Conservation (phyloP, 176 grass and related monocot species). For the Oryza longistaminata region DNA sequence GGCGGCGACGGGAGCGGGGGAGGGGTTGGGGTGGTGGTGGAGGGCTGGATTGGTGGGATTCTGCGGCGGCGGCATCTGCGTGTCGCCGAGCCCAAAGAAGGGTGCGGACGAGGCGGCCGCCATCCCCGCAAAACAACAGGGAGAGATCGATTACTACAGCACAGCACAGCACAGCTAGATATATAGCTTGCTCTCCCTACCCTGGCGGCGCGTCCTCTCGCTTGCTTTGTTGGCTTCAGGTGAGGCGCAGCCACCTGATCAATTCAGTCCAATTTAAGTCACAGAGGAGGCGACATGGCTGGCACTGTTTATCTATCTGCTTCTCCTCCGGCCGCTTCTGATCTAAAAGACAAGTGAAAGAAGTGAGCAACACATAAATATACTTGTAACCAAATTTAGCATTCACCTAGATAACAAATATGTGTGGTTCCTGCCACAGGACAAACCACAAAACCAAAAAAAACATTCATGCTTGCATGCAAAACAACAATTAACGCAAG, state of each 20-base stretch:
- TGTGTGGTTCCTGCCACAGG: conserved; percentile 15
- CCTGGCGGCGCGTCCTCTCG: background rate
- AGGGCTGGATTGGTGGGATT: background rate
- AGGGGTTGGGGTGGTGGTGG: conserved; percentile 8
- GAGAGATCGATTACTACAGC: background rate
- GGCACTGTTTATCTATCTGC: conserved; percentile 16
- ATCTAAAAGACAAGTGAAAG: conserved; percentile 47
- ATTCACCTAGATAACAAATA: background rate
- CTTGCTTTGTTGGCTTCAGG: conserved; percentile 35
- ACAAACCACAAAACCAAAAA: conserved; percentile 19
- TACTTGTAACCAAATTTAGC: conserved; percentile 25
- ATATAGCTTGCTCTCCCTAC: background rate
- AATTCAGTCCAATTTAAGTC: conserved; percentile 15
- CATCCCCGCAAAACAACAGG: conserved; percentile 50
- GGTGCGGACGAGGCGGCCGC: conserved; percentile 63
- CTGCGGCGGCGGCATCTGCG: conserved; percentile 51
- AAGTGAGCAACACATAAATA: conserved; percentile 21
- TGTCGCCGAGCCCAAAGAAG: conserved; percentile 71
- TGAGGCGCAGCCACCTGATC: conserved; percentile 11
- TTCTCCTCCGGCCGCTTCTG: conserved; percentile 36
- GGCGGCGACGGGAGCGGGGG: conserved; percentile 9
- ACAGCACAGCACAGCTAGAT: too few species aligned
- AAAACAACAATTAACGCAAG: conserved; percentile 48
- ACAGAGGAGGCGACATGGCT: conserved; percentile 39
- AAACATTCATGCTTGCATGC: background rate